Conservation (phyloP, 495 filamentous ascomycete genomes). For the Penicillium lagena region DNA sequence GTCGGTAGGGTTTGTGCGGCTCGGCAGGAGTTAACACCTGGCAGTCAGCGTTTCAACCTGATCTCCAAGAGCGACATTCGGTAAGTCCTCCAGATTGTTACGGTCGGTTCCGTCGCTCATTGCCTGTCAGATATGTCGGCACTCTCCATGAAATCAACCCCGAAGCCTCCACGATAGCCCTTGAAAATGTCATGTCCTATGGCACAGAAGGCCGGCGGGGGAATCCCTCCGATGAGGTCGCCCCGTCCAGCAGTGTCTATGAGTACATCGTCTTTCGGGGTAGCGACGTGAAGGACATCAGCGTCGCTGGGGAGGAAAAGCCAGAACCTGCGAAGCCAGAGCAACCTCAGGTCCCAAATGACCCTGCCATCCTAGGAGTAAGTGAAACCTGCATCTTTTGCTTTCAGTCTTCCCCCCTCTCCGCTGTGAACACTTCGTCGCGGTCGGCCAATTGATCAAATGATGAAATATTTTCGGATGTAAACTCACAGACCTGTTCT, state of each 20-base stretch:
- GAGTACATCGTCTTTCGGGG: slow-evolving; percentile 99
- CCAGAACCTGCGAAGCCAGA: slow-evolving; percentile 65
- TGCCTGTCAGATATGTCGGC: slow-evolving; percentile 72
- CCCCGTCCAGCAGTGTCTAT: slow-evolving; percentile 77
- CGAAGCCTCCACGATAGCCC: slow-evolving; percentile 88
- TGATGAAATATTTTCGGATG: slow-evolving; percentile 60
- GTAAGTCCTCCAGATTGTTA: slow-evolving; percentile 39
- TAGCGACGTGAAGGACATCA: slow-evolving; percentile 96
- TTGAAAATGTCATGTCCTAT: slow-evolving; percentile 88
- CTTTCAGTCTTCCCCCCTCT: background rate
- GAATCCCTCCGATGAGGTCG: slow-evolving; percentile 71
- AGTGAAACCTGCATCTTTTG: slow-evolving; percentile 40
- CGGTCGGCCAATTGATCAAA: slow-evolving; percentile 28
- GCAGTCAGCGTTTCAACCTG: slow-evolving; percentile 52
- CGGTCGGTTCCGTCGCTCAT: slow-evolving; percentile 15
- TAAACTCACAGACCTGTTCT: slow-evolving; percentile 55
- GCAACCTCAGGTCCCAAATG: slow-evolving; percentile 74
- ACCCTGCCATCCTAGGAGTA: slow-evolving; percentile 96
- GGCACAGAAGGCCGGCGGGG: slow-evolving; percentile 86
- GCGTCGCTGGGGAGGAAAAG: slow-evolving; percentile 69
- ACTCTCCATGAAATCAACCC: slow-evolving; percentile 97
- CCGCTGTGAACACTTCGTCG: slow-evolving; percentile 1
- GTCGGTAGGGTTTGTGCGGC: slow-evolving; percentile 33
- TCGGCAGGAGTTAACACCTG: slow-evolving; percentile 40
- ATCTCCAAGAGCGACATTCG: slow-evolving; percentile 97